Percentiles rank a stretch among this genome's conserved stretches.
Evolutionary conservation across 371 early-diverging fungal genomes (phyloP).

Genomic region (Smittium culicis): DNA sequence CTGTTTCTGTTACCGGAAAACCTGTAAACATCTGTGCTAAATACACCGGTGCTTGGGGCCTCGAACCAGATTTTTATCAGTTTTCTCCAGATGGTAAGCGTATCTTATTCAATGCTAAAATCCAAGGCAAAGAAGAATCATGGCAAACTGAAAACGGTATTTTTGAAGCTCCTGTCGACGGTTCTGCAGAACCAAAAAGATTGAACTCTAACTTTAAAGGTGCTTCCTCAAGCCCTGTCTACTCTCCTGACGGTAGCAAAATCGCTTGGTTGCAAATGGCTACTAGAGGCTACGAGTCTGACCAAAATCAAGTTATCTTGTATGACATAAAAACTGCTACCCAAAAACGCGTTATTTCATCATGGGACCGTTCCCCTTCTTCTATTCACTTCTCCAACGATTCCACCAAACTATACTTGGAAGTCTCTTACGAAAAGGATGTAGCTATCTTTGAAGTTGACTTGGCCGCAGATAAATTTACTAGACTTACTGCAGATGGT

Average conservation of each 20-base stretch:
- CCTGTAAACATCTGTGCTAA: neutral
- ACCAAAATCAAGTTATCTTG: conserved; percentile 55
- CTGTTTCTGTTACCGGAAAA: neutral
- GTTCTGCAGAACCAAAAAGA: conserved; percentile 22
- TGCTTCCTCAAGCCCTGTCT: conserved; percentile 50
- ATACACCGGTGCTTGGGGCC: neutral
- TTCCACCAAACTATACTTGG: conserved; percentile 35
- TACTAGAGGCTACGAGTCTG: conserved; percentile 55
- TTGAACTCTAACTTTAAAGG: conserved; percentile 44
- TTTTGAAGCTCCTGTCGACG: conserved; percentile 43
- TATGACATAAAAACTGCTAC: conserved; percentile 32
- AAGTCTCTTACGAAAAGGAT: conserved; percentile 24
- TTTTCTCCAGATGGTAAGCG: conserved; percentile 35
- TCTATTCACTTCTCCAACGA: conserved; percentile 41
- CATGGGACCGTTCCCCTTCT: conserved; percentile 54
- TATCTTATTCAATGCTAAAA: conserved; percentile 56
- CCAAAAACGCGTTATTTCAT: conserved; percentile 28
- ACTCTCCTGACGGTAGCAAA: conserved; percentile 41
- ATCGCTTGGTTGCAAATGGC: conserved; percentile 66
- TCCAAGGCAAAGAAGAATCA: conserved; percentile 43
- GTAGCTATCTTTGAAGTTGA: neutral
- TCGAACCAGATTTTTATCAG: conserved; percentile 12
- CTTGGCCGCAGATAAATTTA: neutral
- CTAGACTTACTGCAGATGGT: neutral
- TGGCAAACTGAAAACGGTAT: conserved; percentile 65